These are phyloP conservation scores for Starmerella bombi DNA, from an alignment of 805 yeast genomes.

Conservation along the genomic window DNA sequence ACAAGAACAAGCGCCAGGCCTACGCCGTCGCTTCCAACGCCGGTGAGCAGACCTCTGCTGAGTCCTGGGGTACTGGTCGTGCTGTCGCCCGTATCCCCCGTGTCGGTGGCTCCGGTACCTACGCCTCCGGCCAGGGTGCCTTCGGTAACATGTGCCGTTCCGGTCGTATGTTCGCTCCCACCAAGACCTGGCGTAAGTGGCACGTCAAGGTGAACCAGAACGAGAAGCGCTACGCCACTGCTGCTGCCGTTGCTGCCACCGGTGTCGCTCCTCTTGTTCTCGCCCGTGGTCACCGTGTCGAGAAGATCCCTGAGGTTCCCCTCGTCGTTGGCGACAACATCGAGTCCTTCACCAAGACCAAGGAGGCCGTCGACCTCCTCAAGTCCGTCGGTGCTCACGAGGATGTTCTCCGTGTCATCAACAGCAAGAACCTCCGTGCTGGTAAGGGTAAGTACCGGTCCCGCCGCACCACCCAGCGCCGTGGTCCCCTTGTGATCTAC, in stretches of 20 bases:
- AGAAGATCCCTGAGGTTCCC: conserved; percentile 96
- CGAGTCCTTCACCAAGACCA: conserved; percentile 90
- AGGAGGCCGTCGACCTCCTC: conserved; percentile 95
- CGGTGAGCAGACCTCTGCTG: conserved; percentile 99
- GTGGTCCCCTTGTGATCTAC: conserved; percentile 98
- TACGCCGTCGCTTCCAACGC: conserved; percentile 99
- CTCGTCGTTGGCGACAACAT: conserved; percentile 88
- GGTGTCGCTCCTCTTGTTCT: conserved; percentile 95
- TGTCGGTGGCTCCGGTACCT: conserved; percentile 99
- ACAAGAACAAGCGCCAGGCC: conserved; percentile 99
- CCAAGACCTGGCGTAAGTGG: conserved; percentile 99
- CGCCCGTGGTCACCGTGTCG: conserved; percentile 99
- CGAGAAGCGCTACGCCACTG: conserved; percentile 99
- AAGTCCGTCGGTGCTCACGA: conserved; percentile 98
- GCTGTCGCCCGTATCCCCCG: conserved; percentile 99
- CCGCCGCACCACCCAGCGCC: conserved; percentile 98
- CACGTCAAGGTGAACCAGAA: conserved; percentile 99
- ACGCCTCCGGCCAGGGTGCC: conserved; percentile 99
- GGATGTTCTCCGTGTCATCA: conserved; percentile 94
- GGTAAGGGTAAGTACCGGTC: conserved; percentile 99
- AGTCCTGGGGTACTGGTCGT: conserved; percentile 99
- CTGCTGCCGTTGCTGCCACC: conserved; percentile 98
- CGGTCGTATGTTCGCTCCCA: conserved; percentile 99
- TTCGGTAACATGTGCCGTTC: conserved; percentile 99
- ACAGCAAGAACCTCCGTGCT: conserved; percentile 97